phyloP scores from a whole-genome alignment of 2,329 filamentous ascomycete genomes.

The Sphaerulina populicola region DNA sequence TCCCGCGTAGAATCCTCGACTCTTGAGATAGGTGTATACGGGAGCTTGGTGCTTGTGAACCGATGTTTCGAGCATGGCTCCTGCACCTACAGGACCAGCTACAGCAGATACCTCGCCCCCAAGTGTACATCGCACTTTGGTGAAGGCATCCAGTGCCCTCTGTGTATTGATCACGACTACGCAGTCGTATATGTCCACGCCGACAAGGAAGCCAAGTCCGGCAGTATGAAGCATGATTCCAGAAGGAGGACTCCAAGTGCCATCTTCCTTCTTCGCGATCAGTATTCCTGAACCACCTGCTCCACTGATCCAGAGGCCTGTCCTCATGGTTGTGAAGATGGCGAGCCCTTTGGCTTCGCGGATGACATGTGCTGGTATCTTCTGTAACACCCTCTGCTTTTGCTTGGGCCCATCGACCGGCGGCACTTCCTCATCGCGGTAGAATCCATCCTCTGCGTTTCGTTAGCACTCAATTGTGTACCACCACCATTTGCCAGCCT shows the following conservation, averaged over 20 bases:
- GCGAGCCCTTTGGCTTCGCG: slow-evolving; percentile 82
- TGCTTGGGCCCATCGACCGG: slow-evolving; percentile 46
- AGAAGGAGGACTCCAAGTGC: slow-evolving; percentile 83
- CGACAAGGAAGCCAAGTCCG: slow-evolving; percentile 79
- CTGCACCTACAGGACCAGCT: slow-evolving; percentile 68
- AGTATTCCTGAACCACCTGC: slow-evolving; percentile 84
- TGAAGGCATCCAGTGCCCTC: slow-evolving; percentile 75
- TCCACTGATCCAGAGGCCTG: slow-evolving; percentile 82
- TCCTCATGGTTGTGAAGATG: slow-evolving; percentile 93
- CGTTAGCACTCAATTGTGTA: neutral
- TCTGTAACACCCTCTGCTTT: slow-evolving; percentile 61
- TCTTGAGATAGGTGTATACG: slow-evolving; percentile 81
- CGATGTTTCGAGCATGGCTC: slow-evolving; percentile 62
- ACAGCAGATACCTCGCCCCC: slow-evolving; percentile 72
- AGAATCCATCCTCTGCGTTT: slow-evolving; percentile 56
- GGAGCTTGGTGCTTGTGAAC: slow-evolving; percentile 61
- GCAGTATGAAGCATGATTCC: slow-evolving; percentile 86
- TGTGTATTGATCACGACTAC: slow-evolving; percentile 86
- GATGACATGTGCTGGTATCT: slow-evolving; percentile 77
- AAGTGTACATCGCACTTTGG: slow-evolving; percentile 66
- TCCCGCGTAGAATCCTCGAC: slow-evolving; percentile 77
- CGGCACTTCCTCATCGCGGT: slow-evolving; percentile 47
- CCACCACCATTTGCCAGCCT: slow-evolving; percentile 28
- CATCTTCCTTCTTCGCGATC: slow-evolving; percentile 73
- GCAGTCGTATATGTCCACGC: slow-evolving; percentile 92